A percentile compares a stretch with the other conserved stretches of the same genome.
These are phyloP conservation scores for Nakazawaea anatomiae DNA, from an alignment of 805 yeast genomes.

Conservation along the genomic window DNA sequence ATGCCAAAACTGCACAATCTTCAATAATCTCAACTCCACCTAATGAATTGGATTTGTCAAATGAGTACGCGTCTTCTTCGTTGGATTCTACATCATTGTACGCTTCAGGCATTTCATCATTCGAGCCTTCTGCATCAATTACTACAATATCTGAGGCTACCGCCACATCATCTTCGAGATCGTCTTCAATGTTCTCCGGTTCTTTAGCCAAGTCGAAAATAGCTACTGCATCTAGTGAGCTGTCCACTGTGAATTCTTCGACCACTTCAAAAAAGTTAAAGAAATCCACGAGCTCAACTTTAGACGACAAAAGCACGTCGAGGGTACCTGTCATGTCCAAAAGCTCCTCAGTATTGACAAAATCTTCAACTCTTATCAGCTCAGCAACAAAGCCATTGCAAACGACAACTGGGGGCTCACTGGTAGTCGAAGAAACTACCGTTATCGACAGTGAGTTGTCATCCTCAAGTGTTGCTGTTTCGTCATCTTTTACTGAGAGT, in stretches of 20 bases:
- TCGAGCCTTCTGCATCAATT: not conserved
- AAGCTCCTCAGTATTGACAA: not conserved
- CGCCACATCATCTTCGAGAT: not conserved
- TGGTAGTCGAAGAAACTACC: too few relatives aligned
- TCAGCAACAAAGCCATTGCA: too few relatives aligned
- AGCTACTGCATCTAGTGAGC: not conserved
- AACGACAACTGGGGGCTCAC: too few relatives aligned
- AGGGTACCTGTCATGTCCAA: too few relatives aligned
- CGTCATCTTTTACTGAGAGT: not conserved
- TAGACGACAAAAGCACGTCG: too few relatives aligned
- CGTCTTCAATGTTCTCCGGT: not conserved
- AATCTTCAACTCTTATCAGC: not conserved
- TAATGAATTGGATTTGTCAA: slow-evolving; percentile 13
- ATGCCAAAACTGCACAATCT: slow-evolving; percentile 9
- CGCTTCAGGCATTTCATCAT: not conserved
- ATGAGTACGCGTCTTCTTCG: slow-evolving; percentile 11
- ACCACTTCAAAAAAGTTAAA: too few relatives aligned
- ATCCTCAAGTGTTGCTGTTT: not conserved
- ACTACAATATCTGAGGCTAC: too few relatives aligned
- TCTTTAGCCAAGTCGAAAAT: not conserved
- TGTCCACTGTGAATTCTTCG: too few relatives aligned
- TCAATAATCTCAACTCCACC: slow-evolving; percentile 1
- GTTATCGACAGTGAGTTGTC: not conserved
- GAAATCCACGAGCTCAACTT: too few relatives aligned
- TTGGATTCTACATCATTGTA: slow-evolving; percentile 2